Evolutionary conservation across 2,329 filamentous ascomycete genomes (phyloP).

Genomic region (Myrmaecium sp.): DNA sequence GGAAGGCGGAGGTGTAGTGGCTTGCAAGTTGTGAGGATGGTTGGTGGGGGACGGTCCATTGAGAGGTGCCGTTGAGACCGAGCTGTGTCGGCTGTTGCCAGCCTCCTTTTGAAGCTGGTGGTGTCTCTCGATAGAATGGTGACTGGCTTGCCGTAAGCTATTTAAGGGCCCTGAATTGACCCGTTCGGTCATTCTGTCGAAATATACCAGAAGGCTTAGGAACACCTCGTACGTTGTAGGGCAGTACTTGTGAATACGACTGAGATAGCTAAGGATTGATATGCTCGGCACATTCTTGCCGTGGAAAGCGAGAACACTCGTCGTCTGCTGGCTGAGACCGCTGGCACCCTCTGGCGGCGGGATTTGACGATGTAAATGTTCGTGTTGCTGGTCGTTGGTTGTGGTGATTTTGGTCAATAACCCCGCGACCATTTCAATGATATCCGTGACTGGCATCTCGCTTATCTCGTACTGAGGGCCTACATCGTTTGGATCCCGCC

Average conservation of each 20-base stretch:
- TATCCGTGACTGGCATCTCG: slow-evolving; percentile 88
- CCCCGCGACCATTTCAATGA: slow-evolving; percentile 98
- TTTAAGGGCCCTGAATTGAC: slow-evolving; percentile 70
- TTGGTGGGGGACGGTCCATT: slow-evolving; percentile 10
- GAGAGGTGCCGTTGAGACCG: slow-evolving; percentile 13
- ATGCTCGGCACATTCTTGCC: slow-evolving; percentile 97
- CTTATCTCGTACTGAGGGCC: slow-evolving; percentile 77
- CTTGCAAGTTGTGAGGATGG: slow-evolving; percentile 20
- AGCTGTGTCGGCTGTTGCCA: slow-evolving; percentile 29
- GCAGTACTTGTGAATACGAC: slow-evolving; percentile 95
- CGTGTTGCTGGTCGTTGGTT: slow-evolving; percentile 88
- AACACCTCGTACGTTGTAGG: slow-evolving; percentile 98
- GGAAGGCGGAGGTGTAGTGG: slow-evolving; percentile 31
- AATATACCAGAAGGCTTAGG: slow-evolving; percentile 85
- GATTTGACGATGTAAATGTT: slow-evolving; percentile 65
- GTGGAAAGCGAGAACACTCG: slow-evolving; percentile 79
- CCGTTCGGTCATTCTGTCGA: slow-evolving; percentile 95
- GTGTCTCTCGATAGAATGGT: slow-evolving; percentile 24
- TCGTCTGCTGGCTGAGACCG: slow-evolving; percentile 47
- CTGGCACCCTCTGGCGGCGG: slow-evolving; percentile 41
- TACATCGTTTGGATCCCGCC: slow-evolving; percentile 30
- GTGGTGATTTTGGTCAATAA: slow-evolving; percentile 93
- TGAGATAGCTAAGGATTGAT: slow-evolving; percentile 88
- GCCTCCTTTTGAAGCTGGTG: slow-evolving; percentile 27
- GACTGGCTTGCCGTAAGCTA: slow-evolving; percentile 38